A percentile compares a stretch with the other conserved stretches of the same genome.
phyloP scores from a whole-genome alignment of 768 basidiomycete species.

The Phaeotremella fagi region DNA sequence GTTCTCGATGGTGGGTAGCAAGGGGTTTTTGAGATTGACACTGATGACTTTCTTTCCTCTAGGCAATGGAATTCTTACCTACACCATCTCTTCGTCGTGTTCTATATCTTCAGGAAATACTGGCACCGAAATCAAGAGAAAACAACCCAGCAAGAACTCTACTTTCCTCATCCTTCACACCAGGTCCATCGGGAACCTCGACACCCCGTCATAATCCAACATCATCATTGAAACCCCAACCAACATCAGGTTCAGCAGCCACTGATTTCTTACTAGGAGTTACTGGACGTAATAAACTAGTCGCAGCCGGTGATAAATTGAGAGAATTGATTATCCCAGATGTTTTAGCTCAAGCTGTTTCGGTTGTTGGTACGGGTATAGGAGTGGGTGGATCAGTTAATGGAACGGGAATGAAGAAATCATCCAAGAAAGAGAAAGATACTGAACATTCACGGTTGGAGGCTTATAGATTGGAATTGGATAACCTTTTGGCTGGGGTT shows the following conservation, averaged over 20 bases:
- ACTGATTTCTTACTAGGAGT: constrained; percentile 42
- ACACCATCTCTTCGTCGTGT: constrained; percentile 76
- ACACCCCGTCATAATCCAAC: constrained; percentile 12
- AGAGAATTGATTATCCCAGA: constrained; percentile 92
- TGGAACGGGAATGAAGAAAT: constrained; percentile 50
- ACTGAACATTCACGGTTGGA: constrained; percentile 60
- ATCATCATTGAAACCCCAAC: constrained; percentile 3
- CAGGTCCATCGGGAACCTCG: constrained; percentile 17
- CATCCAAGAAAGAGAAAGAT: constrained; percentile 52
- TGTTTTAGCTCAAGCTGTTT: constrained; percentile 77
- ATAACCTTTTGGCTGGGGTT: constrained; percentile 77
- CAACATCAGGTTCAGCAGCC: constrained; percentile 34
- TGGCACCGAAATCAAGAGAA: constrained; percentile 52
- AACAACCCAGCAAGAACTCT: constrained; percentile 24
- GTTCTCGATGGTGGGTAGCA: constrained; percentile 72
- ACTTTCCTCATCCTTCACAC: constrained; percentile 31
- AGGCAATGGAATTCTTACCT: constrained; percentile 91
- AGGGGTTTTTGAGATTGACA: too few species aligned
- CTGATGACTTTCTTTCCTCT: too few species aligned
- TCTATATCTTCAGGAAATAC: constrained; percentile 76
- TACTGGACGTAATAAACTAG: constrained; percentile 56
- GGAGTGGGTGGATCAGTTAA: constrained; percentile 18
- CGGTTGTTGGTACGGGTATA: constrained; percentile 44
- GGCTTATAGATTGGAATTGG: constrained; percentile 74
- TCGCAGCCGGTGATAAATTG: constrained; percentile 82